Base-by-base conservation (phyloP, 371 early-diverging fungal genomes). In the Mortierella sp. region DNA sequence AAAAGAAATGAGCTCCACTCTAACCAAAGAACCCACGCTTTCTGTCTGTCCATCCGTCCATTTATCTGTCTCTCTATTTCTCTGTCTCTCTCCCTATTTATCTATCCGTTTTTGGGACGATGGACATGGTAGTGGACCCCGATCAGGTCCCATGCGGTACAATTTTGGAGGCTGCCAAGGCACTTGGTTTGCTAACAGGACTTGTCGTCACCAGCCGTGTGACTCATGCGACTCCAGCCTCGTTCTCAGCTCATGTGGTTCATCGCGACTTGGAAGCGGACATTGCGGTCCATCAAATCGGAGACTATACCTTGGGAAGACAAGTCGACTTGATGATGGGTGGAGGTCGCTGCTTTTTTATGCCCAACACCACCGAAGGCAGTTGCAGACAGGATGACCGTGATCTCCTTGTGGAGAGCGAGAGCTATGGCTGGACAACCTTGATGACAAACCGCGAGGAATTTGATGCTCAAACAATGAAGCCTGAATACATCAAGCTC, bases 131-230 rank as follows among this genome's bases (percentile, higher is more conserved):
- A 90, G 91, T 91, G 18, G 87, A 88, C 69, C 82, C 89, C 44
- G 25, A 79, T 1, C 81, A 90, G 29, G 61, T 60, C 2, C 96
- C 98, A 5, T 96, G 97, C 72, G 97, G 96, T 26, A 98, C 97
- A 0, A 90, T 97, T 4, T 80, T 98, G 47, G 98, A 98, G 82
- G 94, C 97, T 0, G 98, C 98, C 67, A 96, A 97, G 81, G 63
- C 82, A 4, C 72, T 81, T 15, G 91, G 93, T 21, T 90, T 93
- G 85, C 52, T 88, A 21, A 98, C 98, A 0, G 98, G 96, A 12
- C 81, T 97, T 29, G 97, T 98, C 9, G 97, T 88, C 7, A 98
- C 97, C 15, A 93, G 93, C 16, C 89, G 97, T 59, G 90, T 98
- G 53, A 97, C 98, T 3, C 95, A 98, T 73, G 98, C 96, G 52